Percentiles rank a stretch among this genome's conserved stretches.
These are phyloP conservation scores for Suhomyces bokatorum DNA, from an alignment of 1,139 yeast species.

Conservation along the genomic window DNA sequence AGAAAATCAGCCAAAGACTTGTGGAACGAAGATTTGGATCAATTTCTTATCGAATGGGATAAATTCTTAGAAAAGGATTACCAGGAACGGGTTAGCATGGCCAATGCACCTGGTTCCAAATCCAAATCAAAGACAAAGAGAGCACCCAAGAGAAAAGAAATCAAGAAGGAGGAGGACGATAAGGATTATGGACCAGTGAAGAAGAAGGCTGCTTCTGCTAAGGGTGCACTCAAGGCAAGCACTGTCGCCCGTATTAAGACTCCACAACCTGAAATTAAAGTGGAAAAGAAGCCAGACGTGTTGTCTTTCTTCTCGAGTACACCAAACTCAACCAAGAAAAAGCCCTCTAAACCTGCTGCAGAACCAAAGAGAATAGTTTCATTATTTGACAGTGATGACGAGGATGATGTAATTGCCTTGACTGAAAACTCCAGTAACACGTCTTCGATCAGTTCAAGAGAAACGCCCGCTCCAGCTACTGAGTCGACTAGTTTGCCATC, in stretches of 20 bases:
- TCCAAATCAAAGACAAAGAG: constrained; percentile 29
- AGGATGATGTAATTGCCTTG: constrained; percentile 22
- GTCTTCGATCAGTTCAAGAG: constrained; percentile 6
- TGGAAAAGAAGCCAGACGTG: constrained; percentile 18
- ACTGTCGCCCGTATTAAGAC: constrained; percentile 1
- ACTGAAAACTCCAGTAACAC: not conserved
- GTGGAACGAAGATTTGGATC: constrained; percentile 83
- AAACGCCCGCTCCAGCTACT: not conserved
- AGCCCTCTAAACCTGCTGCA: constrained; percentile 11
- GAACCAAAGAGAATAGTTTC: constrained; percentile 16
- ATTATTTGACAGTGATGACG: constrained; percentile 39
- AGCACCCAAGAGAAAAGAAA: constrained; percentile 20
- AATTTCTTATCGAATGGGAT: constrained; percentile 65
- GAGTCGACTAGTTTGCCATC: not conserved
- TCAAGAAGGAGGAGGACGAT: constrained; percentile 19
- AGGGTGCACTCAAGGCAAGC: constrained; percentile 4
- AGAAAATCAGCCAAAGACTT: constrained; percentile 79
- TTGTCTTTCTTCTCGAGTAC: constrained; percentile 22
- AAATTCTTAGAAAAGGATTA: constrained; percentile 49
- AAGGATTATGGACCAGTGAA: constrained; percentile 15
- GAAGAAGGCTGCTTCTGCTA: constrained; percentile 14
- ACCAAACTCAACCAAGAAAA: constrained; percentile 8
- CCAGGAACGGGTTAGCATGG: constrained; percentile 32
- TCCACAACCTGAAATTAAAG: constrained; percentile 8
- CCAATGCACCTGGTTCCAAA: constrained; percentile 28